Conservation (phyloP, 78 protist genomes). For the Monocercomonoides exilis region DNA sequence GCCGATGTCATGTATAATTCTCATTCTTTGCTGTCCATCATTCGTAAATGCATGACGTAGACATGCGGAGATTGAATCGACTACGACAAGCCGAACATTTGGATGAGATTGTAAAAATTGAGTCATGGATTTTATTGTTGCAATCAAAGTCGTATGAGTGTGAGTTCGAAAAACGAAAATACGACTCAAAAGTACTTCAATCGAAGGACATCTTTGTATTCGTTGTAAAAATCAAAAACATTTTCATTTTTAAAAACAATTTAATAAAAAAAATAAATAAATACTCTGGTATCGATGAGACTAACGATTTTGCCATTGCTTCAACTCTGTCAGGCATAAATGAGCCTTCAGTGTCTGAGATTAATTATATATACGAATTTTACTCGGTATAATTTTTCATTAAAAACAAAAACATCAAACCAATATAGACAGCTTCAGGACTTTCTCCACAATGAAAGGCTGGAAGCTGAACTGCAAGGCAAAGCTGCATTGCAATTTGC, state of each 20-base stretch:
- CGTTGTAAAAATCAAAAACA: too few species aligned
- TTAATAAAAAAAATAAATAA: background rate
- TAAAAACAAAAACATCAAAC: background rate
- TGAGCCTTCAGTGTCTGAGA: background rate
- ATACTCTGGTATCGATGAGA: background rate
- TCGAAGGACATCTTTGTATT: background rate
- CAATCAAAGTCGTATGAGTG: background rate
- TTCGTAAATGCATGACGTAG: background rate
- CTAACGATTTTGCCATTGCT: background rate
- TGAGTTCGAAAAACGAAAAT: background rate
- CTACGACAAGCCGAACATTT: background rate
- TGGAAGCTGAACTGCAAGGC: background rate
- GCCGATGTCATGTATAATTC: background rate
- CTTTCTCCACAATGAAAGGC: background rate
- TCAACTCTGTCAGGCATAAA: background rate
- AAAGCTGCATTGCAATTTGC: background rate
- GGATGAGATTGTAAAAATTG: background rate
- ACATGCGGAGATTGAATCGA: background rate
- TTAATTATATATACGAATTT: too few species aligned
- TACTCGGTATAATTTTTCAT: background rate
- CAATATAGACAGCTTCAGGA: background rate
- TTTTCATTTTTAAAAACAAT: too few species aligned
- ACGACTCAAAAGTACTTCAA: background rate
- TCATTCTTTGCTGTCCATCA: background rate
- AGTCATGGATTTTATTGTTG: background rate